Base-by-base conservation (phyloP, 2,329 filamentous ascomycete genomes). In the Fusarium equiseti region DNA sequence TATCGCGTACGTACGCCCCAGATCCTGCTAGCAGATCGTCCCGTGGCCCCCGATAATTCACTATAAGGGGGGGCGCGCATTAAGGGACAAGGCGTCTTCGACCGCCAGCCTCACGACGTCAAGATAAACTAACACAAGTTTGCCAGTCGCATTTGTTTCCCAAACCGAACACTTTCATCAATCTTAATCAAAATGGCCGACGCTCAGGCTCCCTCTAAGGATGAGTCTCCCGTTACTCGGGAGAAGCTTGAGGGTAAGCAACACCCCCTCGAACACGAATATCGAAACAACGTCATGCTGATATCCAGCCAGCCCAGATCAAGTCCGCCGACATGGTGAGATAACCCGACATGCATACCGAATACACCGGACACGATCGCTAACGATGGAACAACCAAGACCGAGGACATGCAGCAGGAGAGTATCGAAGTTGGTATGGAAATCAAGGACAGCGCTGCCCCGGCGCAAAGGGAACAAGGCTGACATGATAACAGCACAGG, bases 321-420 rank as follows among this genome's bases (percentile, higher is more conserved):
- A 99, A 99, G 87, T 97, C 95, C 75, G 95, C 94, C 64, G 96
- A 99, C 80, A 99, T 99, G 96, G 96, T 98, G 87, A 82, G 85
- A 50, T 60, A 60, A 29, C 56, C 46, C 42, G 46, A 55, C 56
- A 64, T 62, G n/a, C 27, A 29, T 46, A 61, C 62, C 62, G 43
- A 59, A 58, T 42, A 59, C 20, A 42, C 40, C 46, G 50, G 49
- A 65, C 55, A 63, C 59, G 56, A 65, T 56, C 44, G 71, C 80
- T 82, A 72, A 83, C 75, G 60, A 74, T 72, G 29, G 44, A 51
- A 52, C 46, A 63, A 50, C 73, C 75, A 79, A 98, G 96, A 95
- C 91, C 77, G 95, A 98, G 64, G 95, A 98, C 77, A 97, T 99
- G 96, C 94, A 98, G 79, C 89, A 93, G 77, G 95, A 98, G 83